Percentiles rank a stretch among this genome's conserved stretches.
Conservation (phyloP, 2,329 filamentous ascomycete species). For the Alternaria novae-zelandiae region DNA sequence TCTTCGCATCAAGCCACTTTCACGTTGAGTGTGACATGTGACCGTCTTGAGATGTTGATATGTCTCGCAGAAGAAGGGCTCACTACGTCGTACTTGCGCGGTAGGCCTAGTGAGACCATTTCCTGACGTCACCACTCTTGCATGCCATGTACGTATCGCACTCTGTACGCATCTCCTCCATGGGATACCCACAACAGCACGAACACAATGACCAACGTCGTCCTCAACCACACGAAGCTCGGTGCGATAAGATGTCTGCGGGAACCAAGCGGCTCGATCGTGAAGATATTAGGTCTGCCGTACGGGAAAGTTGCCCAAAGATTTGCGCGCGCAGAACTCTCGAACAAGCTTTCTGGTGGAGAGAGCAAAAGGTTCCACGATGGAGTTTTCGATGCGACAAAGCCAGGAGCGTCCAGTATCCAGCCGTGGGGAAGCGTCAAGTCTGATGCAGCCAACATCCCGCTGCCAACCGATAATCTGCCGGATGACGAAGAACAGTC, state of each 20-base stretch:
- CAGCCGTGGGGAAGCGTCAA: constrained; percentile 23
- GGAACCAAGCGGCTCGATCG: not conserved
- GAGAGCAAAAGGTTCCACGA: not conserved
- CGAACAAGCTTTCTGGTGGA: not conserved
- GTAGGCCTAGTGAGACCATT: not conserved
- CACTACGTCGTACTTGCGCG: not conserved
- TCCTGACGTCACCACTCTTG: constrained; percentile 11
- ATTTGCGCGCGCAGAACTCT: constrained; percentile 19
- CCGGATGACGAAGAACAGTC: constrained; percentile 23
- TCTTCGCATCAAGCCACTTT: not conserved
- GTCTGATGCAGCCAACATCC: constrained; percentile 24
- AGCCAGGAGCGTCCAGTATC: constrained; percentile 17
- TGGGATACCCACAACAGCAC: not conserved
- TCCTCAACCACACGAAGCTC: constrained; percentile 11
- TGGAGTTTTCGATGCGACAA: constrained; percentile 18
- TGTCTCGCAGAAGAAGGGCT: not conserved
- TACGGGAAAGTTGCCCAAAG: constrained; percentile 19
- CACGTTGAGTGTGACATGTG: not conserved
- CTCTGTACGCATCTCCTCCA: not conserved
- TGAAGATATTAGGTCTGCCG: constrained; percentile 18
- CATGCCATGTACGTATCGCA: not conserved
- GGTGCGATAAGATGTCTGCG: constrained; percentile 14
- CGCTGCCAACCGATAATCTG: constrained; percentile 17
- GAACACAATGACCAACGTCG: constrained; percentile 6
- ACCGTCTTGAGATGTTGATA: not conserved